A percentile compares a stretch with the other conserved stretches of the same genome.
Conservation (phyloP, 306 rosid species). For the Canavalia gladiata region DNA sequence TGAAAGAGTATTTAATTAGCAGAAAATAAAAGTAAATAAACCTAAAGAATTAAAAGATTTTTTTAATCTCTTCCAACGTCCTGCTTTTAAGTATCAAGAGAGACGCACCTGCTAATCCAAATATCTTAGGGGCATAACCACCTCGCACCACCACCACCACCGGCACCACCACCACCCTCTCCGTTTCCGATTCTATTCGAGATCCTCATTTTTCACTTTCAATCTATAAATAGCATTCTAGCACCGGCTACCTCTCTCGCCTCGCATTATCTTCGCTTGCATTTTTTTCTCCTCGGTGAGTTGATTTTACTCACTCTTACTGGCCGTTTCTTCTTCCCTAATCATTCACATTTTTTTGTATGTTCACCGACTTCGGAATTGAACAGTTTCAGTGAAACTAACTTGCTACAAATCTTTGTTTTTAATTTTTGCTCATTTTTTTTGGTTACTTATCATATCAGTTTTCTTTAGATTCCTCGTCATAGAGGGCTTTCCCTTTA, state of each 20-base stretch:
- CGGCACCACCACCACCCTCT: slow-evolving; percentile 24
- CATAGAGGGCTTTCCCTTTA: not conserved
- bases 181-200: slow-evolving; percentile 11
- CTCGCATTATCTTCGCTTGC: slow-evolving; percentile 44
- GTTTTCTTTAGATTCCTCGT: not conserved
- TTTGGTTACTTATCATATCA: too few relatives aligned
- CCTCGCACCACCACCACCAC: slow-evolving; percentile 47
- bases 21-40: not conserved
- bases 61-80: slow-evolving; percentile 62
- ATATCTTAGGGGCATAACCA: slow-evolving; percentile 55
- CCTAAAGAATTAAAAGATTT: slow-evolving; percentile 17
- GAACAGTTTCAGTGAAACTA: not conserved
- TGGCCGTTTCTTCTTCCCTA: not conserved
- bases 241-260: not conserved
- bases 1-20: not conserved
- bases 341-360: not conserved
- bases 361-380: not conserved
- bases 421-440: not conserved
- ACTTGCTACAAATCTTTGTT: not conserved
- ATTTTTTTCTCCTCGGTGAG: slow-evolving; percentile 55
- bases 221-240: slow-evolving; percentile 40
- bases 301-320: slow-evolving; percentile 31
- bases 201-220: slow-evolving; percentile 27
- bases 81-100: slow-evolving; percentile 58
- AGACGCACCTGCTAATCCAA: slow-evolving; percentile 66